These are phyloP conservation scores for Brassica incana DNA, from an alignment of 345 rosid genomes.

Conservation along the genomic window DNA sequence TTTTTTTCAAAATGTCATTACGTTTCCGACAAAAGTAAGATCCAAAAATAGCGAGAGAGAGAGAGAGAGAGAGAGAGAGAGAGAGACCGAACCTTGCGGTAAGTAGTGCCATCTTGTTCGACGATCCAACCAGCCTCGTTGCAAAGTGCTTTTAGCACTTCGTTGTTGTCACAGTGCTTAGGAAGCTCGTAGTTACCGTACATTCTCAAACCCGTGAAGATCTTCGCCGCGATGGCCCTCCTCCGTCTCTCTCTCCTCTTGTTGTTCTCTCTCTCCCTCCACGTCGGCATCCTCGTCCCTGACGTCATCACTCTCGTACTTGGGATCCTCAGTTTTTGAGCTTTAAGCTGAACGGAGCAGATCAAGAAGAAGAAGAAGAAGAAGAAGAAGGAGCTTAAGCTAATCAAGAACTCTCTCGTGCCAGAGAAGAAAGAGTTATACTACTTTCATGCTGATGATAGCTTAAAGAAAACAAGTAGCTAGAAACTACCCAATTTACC, in stretches of 20 bases:
- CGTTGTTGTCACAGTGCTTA: slow-evolving; percentile 90
- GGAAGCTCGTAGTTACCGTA: slow-evolving; percentile 85
- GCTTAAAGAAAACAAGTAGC: slow-evolving; percentile 1
- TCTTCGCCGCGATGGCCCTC: slow-evolving; percentile 87
- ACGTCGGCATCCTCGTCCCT: slow-evolving; percentile 75
- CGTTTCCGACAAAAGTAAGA: slow-evolving; percentile 18
- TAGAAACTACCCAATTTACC: slow-evolving; percentile 25
- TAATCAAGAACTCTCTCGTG: slow-evolving; percentile 27
- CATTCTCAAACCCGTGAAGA: slow-evolving; percentile 78
- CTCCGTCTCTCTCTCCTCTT: slow-evolving; percentile 80
- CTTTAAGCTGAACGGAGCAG: background rate
- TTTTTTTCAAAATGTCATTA: background rate
- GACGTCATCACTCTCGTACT: slow-evolving; percentile 52
- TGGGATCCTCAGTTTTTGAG: background rate
- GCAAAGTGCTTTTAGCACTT: slow-evolving; percentile 86
- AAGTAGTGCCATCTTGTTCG: slow-evolving; percentile 83
- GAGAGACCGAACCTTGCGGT: slow-evolving; percentile 65
- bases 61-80: background rate
- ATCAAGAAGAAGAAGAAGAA: slow-evolving; percentile 13
- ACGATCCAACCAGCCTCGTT: slow-evolving; percentile 90
- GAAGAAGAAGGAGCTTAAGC: slow-evolving; percentile 27
- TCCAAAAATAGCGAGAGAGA: background rate
- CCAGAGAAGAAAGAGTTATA: slow-evolving; percentile 12
- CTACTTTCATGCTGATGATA: slow-evolving; percentile 4
- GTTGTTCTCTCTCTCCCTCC: slow-evolving; percentile 92